phyloP scores from a whole-genome alignment of 106 monocot species.

The Dioscorea zingiberensis region DNA sequence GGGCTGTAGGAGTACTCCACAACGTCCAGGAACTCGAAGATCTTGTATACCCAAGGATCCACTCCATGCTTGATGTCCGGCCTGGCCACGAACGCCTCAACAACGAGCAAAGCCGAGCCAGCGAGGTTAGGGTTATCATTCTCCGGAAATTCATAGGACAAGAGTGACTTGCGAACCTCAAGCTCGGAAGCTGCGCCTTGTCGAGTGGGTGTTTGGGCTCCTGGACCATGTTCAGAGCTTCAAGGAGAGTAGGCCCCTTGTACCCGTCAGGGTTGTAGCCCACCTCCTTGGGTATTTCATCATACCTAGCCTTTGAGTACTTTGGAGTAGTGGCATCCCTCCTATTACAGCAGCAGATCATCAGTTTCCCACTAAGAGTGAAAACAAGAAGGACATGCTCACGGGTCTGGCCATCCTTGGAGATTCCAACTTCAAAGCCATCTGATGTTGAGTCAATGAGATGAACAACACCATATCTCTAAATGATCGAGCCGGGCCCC shows the following conservation, averaged over 20 bases:
- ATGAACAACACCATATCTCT: constrained; percentile 15
- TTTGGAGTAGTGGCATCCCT: constrained; percentile 25
- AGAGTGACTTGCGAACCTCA: no score
- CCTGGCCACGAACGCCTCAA: no score
- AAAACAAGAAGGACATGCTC: constrained; percentile 21
- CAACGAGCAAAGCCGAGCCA: no score
- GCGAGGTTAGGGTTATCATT: no score
- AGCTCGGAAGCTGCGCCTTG: no score
- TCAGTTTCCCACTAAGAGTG: constrained; percentile 13
- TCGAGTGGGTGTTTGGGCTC: constrained; percentile 11
- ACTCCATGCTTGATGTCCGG: no score
- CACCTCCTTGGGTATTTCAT: constrained; percentile 17
- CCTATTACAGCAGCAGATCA: constrained; percentile 21
- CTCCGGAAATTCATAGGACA: no score
- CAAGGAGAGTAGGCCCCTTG: constrained; percentile 20
- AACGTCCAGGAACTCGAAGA: no score
- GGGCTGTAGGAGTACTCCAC: no score
- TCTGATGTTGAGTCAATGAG: constrained; percentile 14
- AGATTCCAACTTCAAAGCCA: constrained; percentile 22
- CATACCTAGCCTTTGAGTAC: constrained; percentile 18
- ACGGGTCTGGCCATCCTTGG: constrained; percentile 18
- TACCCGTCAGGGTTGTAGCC: constrained; percentile 19
- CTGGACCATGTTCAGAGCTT: constrained; percentile 14
- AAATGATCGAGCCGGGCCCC: no score
- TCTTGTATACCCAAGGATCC: no score